These are phyloP conservation scores for Candida methanosorbosa DNA, from an alignment of 805 yeast genomes.

Conservation along the genomic window DNA sequence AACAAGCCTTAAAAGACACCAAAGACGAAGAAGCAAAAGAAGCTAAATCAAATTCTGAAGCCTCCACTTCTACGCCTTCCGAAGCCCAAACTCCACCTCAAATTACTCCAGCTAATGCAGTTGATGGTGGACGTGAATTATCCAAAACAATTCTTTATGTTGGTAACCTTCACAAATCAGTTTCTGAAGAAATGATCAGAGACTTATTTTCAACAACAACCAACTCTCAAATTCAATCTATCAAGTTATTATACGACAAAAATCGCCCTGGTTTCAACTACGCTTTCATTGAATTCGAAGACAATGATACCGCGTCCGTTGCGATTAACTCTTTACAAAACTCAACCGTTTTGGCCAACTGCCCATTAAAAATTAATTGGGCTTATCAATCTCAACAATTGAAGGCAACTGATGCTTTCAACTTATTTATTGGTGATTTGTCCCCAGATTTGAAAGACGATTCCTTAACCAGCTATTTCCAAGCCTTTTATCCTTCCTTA, in stretches of 20 bases:
- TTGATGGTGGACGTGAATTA: conserved; percentile 75
- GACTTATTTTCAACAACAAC: conserved; percentile 46
- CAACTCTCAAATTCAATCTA: conserved; percentile 51
- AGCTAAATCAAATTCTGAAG: too few species aligned
- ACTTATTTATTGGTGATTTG: conserved; percentile 81
- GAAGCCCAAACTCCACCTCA: neutral
- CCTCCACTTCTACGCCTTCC: conserved; percentile 4
- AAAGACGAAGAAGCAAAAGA: too few species aligned
- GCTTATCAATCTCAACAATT: conserved; percentile 78
- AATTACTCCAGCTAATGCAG: conserved; percentile 52
- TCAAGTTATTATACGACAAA: conserved; percentile 70
- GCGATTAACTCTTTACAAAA: conserved; percentile 60
- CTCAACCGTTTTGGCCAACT: conserved; percentile 33
- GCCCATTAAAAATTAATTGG: conserved; percentile 62
- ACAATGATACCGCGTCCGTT: conserved; percentile 46
- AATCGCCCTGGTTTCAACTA: conserved; percentile 67
- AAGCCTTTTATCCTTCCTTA: conserved; percentile 42
- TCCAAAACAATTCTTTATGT: conserved; percentile 69
- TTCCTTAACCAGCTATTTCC: conserved; percentile 47
- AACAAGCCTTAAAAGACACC: too few species aligned
- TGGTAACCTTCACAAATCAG: conserved; percentile 59
- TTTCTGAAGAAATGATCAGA: conserved; percentile 52
- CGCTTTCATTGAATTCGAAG: conserved; percentile 73
- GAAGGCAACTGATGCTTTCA: conserved; percentile 45
- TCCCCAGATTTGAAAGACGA: conserved; percentile 80